A percentile compares a stretch with the other conserved stretches of the same genome.
These are phyloP conservation scores for Orbilia quercus DNA, from an alignment of 2,329 filamentous ascomycete genomes.

Conservation along the genomic window DNA sequence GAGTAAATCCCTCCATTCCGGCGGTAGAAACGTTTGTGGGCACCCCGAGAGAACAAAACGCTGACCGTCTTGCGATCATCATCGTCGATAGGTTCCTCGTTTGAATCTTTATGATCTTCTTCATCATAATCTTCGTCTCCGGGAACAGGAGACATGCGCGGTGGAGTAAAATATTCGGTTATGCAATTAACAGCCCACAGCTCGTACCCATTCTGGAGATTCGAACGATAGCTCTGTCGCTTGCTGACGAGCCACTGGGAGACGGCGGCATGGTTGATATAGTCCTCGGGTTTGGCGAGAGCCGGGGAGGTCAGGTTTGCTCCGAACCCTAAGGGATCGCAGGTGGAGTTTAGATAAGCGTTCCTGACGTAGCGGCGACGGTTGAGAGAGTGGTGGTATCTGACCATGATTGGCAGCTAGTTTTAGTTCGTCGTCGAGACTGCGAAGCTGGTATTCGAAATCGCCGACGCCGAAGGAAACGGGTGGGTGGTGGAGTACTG, in stretches of 20 bases:
- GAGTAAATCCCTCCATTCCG: slow-evolving; percentile 53
- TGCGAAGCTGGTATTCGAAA: neutral
- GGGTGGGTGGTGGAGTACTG: neutral
- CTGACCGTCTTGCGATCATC: slow-evolving; percentile 47
- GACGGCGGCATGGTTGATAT: slow-evolving; percentile 47
- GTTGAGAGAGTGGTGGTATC: slow-evolving; percentile 51
- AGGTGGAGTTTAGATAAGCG: slow-evolving; percentile 49
- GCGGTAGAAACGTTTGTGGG: slow-evolving; percentile 49
- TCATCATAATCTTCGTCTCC: slow-evolving; percentile 50
- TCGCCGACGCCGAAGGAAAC: neutral
- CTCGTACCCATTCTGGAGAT: slow-evolving; percentile 50
- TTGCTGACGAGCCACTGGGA: slow-evolving; percentile 50
- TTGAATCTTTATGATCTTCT: slow-evolving; percentile 47
- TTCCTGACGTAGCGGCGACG: slow-evolving; percentile 48
- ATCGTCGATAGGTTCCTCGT: slow-evolving; percentile 52
- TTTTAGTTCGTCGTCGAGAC: slow-evolving; percentile 20
- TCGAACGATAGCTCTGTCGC: slow-evolving; percentile 41
- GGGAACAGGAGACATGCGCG: slow-evolving; percentile 43
- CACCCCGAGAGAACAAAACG: slow-evolving; percentile 40
- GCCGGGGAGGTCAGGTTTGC: slow-evolving; percentile 49
- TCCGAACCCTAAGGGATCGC: slow-evolving; percentile 49
- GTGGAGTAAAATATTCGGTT: slow-evolving; percentile 51
- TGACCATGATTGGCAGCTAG: slow-evolving; percentile 38
- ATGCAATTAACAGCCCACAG: slow-evolving; percentile 50
- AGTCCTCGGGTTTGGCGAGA: slow-evolving; percentile 47